A percentile compares a stretch with the other conserved stretches of the same genome.
Conservation (phyloP, 2,329 filamentous ascomycete species). For the Fusarium sp. region DNA sequence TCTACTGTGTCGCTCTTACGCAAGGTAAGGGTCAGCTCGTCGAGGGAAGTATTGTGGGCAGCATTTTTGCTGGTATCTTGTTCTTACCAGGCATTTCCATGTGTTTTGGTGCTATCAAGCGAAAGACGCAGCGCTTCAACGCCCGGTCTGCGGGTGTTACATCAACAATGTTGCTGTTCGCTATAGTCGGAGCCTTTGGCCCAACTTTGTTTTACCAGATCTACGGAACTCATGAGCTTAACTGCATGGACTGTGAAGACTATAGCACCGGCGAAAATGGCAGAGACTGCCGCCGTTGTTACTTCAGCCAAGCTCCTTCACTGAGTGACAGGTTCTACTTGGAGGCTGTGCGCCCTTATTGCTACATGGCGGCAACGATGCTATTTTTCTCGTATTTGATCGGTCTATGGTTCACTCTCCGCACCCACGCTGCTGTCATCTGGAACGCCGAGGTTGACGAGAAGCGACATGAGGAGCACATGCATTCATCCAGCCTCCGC, state of each 20-base stretch:
- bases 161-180: slow-evolving; percentile 97
- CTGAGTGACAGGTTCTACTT: slow-evolving; percentile 90
- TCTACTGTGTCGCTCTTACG: slow-evolving; percentile 94
- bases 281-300: slow-evolving; percentile 91
- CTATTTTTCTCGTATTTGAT: slow-evolving; percentile 95
- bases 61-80: slow-evolving; percentile 96
- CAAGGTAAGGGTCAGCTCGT: slow-evolving; percentile 95
- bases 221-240: slow-evolving; percentile 96
- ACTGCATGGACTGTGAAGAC: slow-evolving; percentile 78
- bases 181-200: slow-evolving; percentile 93
- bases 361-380: slow-evolving; percentile 86
- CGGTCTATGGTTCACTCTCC: slow-evolving; percentile 93
- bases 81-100: slow-evolving; percentile 96
- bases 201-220: slow-evolving; percentile 99
- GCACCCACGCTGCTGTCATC: slow-evolving; percentile 96
- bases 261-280: slow-evolving; percentile 57
- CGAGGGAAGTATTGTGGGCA: slow-evolving; percentile 96
- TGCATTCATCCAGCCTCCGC: slow-evolving; percentile 54
- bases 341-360: slow-evolving; percentile 93
- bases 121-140: slow-evolving; percentile 99
- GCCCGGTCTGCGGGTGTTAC: slow-evolving; percentile 96
- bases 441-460: slow-evolving; percentile 91
- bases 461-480: slow-evolving; percentile 75
- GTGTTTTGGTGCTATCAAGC: slow-evolving; percentile 98
- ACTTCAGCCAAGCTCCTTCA: slow-evolving; percentile 89